Conservation (phyloP, 352 stramenopile genomes). For the Globisporangium heterothallicum region DNA sequence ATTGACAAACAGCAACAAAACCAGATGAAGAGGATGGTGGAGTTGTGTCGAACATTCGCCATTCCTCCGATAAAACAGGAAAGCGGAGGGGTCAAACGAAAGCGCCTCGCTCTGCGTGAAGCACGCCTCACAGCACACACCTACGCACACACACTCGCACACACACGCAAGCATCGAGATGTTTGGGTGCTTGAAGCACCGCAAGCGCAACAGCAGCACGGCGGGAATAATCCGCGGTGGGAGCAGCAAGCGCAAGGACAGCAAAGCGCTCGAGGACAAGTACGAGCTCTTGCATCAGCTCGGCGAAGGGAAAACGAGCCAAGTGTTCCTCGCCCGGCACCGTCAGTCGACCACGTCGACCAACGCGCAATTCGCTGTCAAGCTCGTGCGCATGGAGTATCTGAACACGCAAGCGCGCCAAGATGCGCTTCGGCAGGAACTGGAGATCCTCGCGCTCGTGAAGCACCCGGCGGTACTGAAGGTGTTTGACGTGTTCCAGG, state of each 20-base stretch:
- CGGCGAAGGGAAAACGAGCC: slow-evolving; percentile 73
- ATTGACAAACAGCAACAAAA: too few relatives aligned
- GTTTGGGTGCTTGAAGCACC: slow-evolving; percentile 26
- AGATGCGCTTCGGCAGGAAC: slow-evolving; percentile 57
- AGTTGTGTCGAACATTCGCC: too few relatives aligned
- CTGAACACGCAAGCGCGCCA: slow-evolving; percentile 60
- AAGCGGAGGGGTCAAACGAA: too few relatives aligned
- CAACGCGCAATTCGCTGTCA: slow-evolving; percentile 55
- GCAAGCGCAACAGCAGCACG: slow-evolving; percentile 9
- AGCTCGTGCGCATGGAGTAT: slow-evolving; percentile 63
- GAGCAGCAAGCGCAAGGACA: slow-evolving; percentile 20
- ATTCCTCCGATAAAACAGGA: too few relatives aligned
- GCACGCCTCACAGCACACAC: too few relatives aligned
- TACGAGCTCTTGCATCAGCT: slow-evolving; percentile 72
- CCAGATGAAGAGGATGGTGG: too few relatives aligned
- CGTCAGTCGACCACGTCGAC: slow-evolving; percentile 20
- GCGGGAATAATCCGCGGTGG: slow-evolving; percentile 3
- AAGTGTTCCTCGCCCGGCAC: slow-evolving; percentile 55
- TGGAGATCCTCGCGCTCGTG: slow-evolving; percentile 52
- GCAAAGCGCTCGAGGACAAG: slow-evolving; percentile 36
- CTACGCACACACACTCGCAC: too few relatives aligned
- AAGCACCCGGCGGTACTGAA: slow-evolving; percentile 53
- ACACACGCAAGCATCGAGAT: slow-evolving; percentile 14
- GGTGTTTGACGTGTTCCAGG: slow-evolving; percentile 63
- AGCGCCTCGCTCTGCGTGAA: too few relatives aligned